Evolutionary conservation across 345 rosid genomes (phyloP).

Genomic region (Tarenaya hassleriana): DNA sequence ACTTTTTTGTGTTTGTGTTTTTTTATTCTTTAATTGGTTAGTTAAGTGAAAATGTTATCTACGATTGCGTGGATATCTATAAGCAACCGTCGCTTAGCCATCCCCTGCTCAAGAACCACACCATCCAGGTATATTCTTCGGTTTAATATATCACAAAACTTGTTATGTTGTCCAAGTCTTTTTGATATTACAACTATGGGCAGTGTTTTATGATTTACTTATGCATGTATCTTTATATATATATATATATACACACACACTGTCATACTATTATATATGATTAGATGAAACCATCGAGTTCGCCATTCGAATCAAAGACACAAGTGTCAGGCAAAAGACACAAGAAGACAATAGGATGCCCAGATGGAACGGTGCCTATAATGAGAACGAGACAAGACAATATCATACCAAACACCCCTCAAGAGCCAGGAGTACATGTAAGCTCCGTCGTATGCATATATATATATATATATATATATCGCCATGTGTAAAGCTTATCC

Average conservation of each 20-base stretch:
- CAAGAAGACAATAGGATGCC: background rate
- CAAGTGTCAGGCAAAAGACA: background rate
- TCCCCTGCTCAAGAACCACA: too few species aligned
- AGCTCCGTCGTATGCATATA: too few species aligned
- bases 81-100: constrained; percentile 2
- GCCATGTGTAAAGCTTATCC: background rate
- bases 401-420: background rate
- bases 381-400: background rate
- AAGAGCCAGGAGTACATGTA: constrained; percentile 16
- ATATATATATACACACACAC: too few species aligned
- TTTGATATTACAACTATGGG: background rate
- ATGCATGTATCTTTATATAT: too few species aligned
- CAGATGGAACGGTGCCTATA: constrained; percentile 8
- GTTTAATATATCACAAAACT: background rate
- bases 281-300: constrained; percentile 9
- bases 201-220: too few species aligned
- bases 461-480: too few species aligned
- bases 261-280: too few species aligned
- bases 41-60: constrained; percentile 6
- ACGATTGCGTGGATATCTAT: constrained; percentile 12
- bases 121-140: too few species aligned
- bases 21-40: too few species aligned
- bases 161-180: background rate
- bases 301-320: background rate
- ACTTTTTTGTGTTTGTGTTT: too few species aligned